Base-by-base conservation (phyloP, 306 rosid genomes). In the Lathyrus tuberosus region DNA sequence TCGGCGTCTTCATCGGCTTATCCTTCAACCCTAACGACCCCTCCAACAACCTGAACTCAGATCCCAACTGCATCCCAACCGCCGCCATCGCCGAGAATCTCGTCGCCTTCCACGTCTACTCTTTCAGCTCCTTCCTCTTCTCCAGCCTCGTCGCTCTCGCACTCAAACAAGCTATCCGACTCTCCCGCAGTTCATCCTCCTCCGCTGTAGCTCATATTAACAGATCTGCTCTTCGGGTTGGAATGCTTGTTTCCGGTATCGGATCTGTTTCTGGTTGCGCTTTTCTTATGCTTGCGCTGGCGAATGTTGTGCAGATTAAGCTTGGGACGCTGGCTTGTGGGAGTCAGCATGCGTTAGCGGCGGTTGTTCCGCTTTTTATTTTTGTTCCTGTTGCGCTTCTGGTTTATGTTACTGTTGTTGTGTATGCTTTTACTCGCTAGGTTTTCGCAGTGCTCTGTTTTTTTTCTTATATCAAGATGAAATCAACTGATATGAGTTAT, bases 61-160 rank as follows among this genome's bases (percentile, higher is more conserved):
- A 76, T 28, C 35, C 76, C 0, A 1, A 53, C n/a, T 94, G 98
- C 71, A 12, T n/a, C 4, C 85, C 97, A 11, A 74, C 83, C 28
- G 58, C 88, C 43, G 44, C 84, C 43, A 78, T 90, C 17, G 95
- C 89, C 41, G 84, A 88, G 60, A 86, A 90, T 56, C 88, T 94
- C 28, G 82, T 94, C 4, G 48, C 97, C 69, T 94, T 90, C 83
- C 98, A 94, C 26, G 97, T 90, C 44, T 94, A 85, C 91, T 88
- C 98, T 42, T 94, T 94, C 92, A 88, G 96, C 83, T 94, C 89
- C 72, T 94, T 94, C 84, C 97, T 94, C 84, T 90, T 94, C 89
- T 94, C 97, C 60, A 94, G 97, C 84, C 93, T 94, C 47, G 22
- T 94, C 63, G 98, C 98, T 13, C 71, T 90, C 26, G 94, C 85